Conservation (phyloP, 2,329 filamentous ascomycete species). For the Cytospora piceicola region DNA sequence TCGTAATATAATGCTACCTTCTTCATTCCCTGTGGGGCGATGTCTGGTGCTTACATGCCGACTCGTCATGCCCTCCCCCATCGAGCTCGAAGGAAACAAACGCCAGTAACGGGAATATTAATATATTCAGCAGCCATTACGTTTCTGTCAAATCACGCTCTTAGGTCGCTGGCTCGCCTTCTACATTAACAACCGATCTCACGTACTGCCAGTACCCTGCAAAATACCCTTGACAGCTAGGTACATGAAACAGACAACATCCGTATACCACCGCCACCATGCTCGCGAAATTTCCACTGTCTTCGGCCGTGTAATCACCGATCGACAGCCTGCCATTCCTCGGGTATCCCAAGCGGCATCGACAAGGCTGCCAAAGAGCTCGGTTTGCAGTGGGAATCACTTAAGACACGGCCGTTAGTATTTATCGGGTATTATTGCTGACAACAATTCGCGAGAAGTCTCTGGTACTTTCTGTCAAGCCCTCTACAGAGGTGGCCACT, state of each 20-base stretch:
- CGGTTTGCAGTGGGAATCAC: neutral
- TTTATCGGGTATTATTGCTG: neutral
- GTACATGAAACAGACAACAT: neutral
- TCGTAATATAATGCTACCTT: too few species aligned
- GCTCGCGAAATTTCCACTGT: neutral
- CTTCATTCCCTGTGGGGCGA: too few species aligned
- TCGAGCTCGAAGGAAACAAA: too few species aligned
- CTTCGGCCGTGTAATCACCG: neutral
- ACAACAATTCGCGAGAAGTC: too few species aligned
- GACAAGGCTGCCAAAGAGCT: slow-evolving; percentile 1
- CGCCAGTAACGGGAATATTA: too few species aligned
- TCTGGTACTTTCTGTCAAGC: slow-evolving; percentile 1
- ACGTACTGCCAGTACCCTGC: neutral
- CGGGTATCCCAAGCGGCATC: neutral
- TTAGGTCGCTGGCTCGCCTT: neutral
- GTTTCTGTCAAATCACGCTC: too few species aligned
- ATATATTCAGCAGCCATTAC: too few species aligned
- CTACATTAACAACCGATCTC: neutral
- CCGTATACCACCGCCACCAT: neutral
- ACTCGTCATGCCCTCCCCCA: too few species aligned
- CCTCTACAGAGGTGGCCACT: neutral
- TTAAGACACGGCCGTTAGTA: neutral
- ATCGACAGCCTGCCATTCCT: neutral
- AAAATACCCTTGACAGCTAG: neutral
- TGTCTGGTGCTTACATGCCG: too few species aligned